Evolutionary conservation across 495 filamentous ascomycete genomes (phyloP), one percentile per base, ranked within the genome.

Genomic region (Penicillium canescens): DNA sequence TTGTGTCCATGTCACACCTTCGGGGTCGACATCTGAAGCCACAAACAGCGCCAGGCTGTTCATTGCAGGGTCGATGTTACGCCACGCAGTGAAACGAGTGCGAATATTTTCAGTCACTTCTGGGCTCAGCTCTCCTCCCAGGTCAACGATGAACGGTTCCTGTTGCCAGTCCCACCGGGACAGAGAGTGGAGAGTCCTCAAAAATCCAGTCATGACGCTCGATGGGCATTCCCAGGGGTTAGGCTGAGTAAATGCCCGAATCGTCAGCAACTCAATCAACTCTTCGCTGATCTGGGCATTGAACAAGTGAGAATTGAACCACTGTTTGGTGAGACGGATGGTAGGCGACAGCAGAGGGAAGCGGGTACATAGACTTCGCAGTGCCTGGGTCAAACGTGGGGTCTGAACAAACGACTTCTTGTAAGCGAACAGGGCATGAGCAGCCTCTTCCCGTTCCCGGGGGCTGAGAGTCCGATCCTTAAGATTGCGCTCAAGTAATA

Each of bases 141-240:
- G 77, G 64, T 96, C 89, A 21, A 97, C 74, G 34, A 96, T 79
- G 24, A 96, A 77, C 0, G 94, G 89, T 23, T 90, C 86, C 24
- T 79, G 71, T 18, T 89, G 84, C 94, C 94, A 98, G 61, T 98
- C 91, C 92, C 94, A 98, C 20, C 82, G 78, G 1, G 91, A 81
- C 10, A 98, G 70, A 56, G 90, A 86, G 6, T 83, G 62, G 8
- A 98, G 74, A 5, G 91, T 88, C 37, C 92, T 82, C 16, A 92
- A 67, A 61, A 98, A 96, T 4, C 88, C 94, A 14, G 86, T 86
- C 75, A 82, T 86, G n/a, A 86, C 77, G 62, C 84, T 91, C 0
- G 86, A 88, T 3, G 94, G 94, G 2, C 81, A 69, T 14, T 83
- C 72, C 87, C 90, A 97, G 0, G 93, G 91, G 54, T 90, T 85